Evolutionary conservation across 768 basidiomycete genomes (phyloP), one percentile per base, ranked within the genome.

Genomic region (Kwoniella dendrophila): DNA sequence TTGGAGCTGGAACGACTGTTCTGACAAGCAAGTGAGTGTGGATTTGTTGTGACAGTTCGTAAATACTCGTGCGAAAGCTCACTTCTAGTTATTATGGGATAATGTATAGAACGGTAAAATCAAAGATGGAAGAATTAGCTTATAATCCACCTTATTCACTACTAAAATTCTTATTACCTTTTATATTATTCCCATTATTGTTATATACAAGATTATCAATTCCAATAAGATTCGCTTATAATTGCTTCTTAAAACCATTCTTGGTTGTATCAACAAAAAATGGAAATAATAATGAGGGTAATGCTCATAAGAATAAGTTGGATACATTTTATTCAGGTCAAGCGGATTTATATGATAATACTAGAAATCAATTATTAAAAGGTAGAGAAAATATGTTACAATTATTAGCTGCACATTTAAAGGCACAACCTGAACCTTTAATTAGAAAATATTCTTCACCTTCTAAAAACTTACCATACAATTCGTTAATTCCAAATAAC

Each of bases 351-450:
- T 90, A 90, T 72, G 89, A 90, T 80, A 77, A 80, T 40, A 90
- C 88, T 1, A 81, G 89, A 4, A 81, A 79, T 34, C 77, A 82
- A 14, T 81, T 90, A 0, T 81, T 90, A 1, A 83, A 87, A 10
- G 89, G 89, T 0, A 81, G 89, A 22, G 83, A 86, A 68, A 88
- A 88, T 16, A 87, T 90, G 86, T 82, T 89, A 12, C 82, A 81
- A 55, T 81, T 90, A n/a, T 83, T 84, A 3, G 86, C 87, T 0
- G 83, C 83, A 33, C 88, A 89, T 66, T 78, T 90, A 7, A 81
- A 81, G 32, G 78, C 82, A 2, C 80, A 87, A 62, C 65, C 34
- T 71, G 53, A 63, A 36, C 49, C 49, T 14, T 16, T 51, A 26
- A 18, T 33, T 6, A 22, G 32, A n/a, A 33, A 45, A 33, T n/a